Evolutionary conservation across 305 asterid genomes (phyloP), one percentile per base, ranked within the genome.

Genomic region (Fraxinus baroniana): DNA sequence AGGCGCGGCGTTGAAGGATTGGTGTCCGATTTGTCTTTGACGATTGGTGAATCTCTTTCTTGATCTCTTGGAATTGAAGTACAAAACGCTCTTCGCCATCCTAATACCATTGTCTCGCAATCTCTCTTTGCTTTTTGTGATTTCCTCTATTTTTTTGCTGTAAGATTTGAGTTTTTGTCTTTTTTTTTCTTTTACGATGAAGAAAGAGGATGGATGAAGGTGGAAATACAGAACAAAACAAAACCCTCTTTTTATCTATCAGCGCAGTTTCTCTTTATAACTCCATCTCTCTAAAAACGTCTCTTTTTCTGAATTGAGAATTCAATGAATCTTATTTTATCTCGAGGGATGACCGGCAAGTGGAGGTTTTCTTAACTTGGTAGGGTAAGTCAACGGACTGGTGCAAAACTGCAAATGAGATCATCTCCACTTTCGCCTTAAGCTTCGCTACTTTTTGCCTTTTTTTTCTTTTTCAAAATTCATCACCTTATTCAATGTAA

Each of bases 1-100:
- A 89, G 62, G 0, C 95, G 92, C 1, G 99, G 98, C 15, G 98
- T 94, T 0, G 98, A 89, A 13, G 97, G 97, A 57, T 93, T 91
- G 60, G 97, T 83, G 68, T 85, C 87, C 80, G 84, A 75, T 60
- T 66, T 33, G 2, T 89, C 81, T 49, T 79, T 74, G 86, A 88
- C 46, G 79, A 83, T 70, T 15, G 86, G 84, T 0, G 88, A 81
- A 24, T 83, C 83, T 26, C 82, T 64, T 1, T 85, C 80, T 20
- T 78, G 88, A 87, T 94, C 97, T 78, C 91, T 91, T 0, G 91
- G 92, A 86, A 89, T 90, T 8, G 98, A 91, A 52, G 98, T 94
- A 89, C 98, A 94, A 72, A 95, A 95, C 17, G 97, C 97, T 86
- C 93, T 89, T 77, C 97, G 83, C 99, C 99, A 95, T 73, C 97